A percentile compares a stretch with the other conserved stretches of the same genome.
phyloP scores from a whole-genome alignment of 2,329 filamentous ascomycete species.

The Cryphonectria parasitica region DNA sequence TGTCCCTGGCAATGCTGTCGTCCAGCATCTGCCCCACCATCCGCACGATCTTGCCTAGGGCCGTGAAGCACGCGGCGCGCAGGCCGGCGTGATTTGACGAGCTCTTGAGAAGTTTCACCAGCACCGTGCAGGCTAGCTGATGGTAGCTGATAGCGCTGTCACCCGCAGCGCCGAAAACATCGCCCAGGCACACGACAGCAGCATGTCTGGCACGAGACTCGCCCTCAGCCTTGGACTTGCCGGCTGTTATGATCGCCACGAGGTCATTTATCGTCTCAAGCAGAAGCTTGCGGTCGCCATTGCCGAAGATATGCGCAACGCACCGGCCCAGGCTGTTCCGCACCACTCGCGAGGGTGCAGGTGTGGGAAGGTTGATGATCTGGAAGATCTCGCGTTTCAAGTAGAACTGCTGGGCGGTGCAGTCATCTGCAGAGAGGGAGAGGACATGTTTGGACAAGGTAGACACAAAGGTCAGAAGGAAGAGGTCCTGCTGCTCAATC shows the following conservation, averaged over 20 bases:
- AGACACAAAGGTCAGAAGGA: slow-evolving; percentile 86
- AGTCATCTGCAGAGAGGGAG: slow-evolving; percentile 73
- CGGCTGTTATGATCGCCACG: slow-evolving; percentile 69
- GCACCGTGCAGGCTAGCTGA: slow-evolving; percentile 69
- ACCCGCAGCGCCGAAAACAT: slow-evolving; percentile 88
- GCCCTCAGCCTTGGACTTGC: slow-evolving; percentile 75
- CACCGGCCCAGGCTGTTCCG: slow-evolving; percentile 87
- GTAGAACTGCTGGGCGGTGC: slow-evolving; percentile 86
- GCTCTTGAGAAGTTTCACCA: slow-evolving; percentile 80
- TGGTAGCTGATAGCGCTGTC: slow-evolving; percentile 90
- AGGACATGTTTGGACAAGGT: slow-evolving; percentile 81
- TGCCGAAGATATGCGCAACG: slow-evolving; percentile 78
- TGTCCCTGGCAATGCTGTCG: slow-evolving; percentile 81
- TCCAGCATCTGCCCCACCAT: slow-evolving; percentile 81
- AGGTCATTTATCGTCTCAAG: slow-evolving; percentile 96
- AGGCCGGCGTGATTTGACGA: slow-evolving; percentile 81
- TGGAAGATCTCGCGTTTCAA: slow-evolving; percentile 95
- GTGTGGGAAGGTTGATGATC: slow-evolving; percentile 80
- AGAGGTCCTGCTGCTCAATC: slow-evolving; percentile 93
- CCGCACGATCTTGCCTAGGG: slow-evolving; percentile 74
- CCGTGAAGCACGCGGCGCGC: slow-evolving; percentile 75
- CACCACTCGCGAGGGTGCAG: slow-evolving; percentile 84
- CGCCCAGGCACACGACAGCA: slow-evolving; percentile 82
- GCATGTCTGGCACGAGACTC: slow-evolving; percentile 84
- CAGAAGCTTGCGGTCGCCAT: slow-evolving; percentile 86